Evolutionary conservation across 176 grass and related monocot genomes (phyloP).

Genomic region (Rhynchospora tenuis): DNA sequence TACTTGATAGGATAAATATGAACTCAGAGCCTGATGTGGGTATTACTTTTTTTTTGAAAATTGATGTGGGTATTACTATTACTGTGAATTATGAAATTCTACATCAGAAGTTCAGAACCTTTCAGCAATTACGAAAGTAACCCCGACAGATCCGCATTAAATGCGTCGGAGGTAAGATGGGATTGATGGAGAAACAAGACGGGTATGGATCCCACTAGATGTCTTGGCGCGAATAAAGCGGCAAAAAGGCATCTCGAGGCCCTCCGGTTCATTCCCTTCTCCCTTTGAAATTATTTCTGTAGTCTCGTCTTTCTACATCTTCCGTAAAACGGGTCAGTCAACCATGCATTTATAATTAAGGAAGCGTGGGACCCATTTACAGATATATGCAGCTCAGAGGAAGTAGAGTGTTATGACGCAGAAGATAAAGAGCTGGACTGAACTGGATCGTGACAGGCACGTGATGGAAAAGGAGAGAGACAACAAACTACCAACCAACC

Average conservation of each 20-base stretch:
- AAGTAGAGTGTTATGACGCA: not conserved
- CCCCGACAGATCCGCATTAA: slow-evolving; percentile 7
- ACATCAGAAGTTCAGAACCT: not conserved
- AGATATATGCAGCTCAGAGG: not conserved
- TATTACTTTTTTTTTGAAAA: too few relatives aligned
- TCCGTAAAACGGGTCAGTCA: not conserved
- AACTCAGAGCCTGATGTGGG: too few relatives aligned
- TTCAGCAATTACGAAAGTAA: not conserved
- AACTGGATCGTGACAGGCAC: not conserved
- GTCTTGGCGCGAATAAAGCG: not conserved
- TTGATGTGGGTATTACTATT: too few relatives aligned
- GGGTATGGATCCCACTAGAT: not conserved
- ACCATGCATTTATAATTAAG: too few relatives aligned
- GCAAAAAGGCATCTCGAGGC: slow-evolving; percentile 5
- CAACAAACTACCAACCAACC: not conserved
- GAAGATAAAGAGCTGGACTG: not conserved
- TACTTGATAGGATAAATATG: too few relatives aligned
- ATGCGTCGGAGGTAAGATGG: not conserved
- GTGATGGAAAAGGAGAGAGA: not conserved
- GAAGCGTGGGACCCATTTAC: not conserved
- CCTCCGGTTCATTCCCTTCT: not conserved
- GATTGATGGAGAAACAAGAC: not conserved
- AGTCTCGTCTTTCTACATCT: not conserved
- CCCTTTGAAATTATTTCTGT: not conserved
- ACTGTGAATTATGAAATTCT: not conserved